Percentiles rank a stretch among this genome's conserved stretches.
Conservation (phyloP, 2,329 filamentous ascomycete genomes). For the Ceratocystis cubensis region DNA sequence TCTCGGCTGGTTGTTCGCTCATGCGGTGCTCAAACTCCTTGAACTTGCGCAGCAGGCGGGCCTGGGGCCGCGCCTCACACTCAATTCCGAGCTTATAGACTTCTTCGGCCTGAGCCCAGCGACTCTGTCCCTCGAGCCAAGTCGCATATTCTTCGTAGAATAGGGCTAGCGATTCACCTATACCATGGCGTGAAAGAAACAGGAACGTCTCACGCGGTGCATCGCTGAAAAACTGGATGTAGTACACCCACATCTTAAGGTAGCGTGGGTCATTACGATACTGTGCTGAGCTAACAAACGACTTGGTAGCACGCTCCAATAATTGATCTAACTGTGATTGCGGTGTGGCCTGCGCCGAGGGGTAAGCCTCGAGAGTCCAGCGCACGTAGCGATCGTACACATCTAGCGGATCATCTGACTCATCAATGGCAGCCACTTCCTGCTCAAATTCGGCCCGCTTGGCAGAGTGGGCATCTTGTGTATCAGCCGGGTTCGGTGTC, state of each 20-base stretch:
- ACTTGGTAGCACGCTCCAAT: slow-evolving; percentile 83
- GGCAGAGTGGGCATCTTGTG: slow-evolving; percentile 62
- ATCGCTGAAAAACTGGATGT: slow-evolving; percentile 86
- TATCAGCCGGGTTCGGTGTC: slow-evolving; percentile 57
- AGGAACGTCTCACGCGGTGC: slow-evolving; percentile 86
- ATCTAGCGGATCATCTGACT: slow-evolving; percentile 90
- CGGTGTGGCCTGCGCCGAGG: slow-evolving; percentile 79
- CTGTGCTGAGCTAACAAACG: slow-evolving; percentile 70
- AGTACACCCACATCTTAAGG: slow-evolving; percentile 84
- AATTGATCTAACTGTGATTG: slow-evolving; percentile 81
- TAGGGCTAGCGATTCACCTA: slow-evolving; percentile 75
- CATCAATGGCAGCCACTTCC: slow-evolving; percentile 63
- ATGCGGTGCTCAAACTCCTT: slow-evolving; percentile 75
- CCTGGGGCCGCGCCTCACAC: slow-evolving; percentile 68
- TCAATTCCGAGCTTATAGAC: slow-evolving; percentile 86
- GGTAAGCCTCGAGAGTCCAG: slow-evolving; percentile 93
- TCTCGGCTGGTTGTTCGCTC: slow-evolving; percentile 48
- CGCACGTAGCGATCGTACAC: slow-evolving; percentile 93
- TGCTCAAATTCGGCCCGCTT: slow-evolving; percentile 75
- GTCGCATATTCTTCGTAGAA: slow-evolving; percentile 96
- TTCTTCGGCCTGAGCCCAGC: slow-evolving; percentile 87
- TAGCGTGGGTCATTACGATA: slow-evolving; percentile 96
- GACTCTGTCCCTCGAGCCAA: slow-evolving; percentile 72
- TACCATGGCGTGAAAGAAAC: slow-evolving; percentile 75
- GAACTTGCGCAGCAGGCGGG: slow-evolving; percentile 77